A percentile compares a stretch with the other conserved stretches of the same genome.
Conservation (phyloP, 768 basidiomycete species). For the Xerocomellus chrysenteron region DNA sequence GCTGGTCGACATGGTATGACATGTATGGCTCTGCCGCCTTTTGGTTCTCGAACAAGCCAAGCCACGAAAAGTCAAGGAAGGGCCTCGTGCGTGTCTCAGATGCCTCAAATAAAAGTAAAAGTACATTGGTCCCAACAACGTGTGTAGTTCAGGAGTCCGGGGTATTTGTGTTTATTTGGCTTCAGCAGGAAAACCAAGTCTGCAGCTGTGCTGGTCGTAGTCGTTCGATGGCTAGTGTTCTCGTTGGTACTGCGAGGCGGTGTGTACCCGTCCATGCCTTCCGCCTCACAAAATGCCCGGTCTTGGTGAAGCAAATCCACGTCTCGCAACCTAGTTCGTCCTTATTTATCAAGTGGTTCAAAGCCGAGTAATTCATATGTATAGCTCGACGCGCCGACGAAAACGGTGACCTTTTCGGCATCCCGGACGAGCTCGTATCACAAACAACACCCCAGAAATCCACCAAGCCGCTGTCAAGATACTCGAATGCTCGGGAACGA, state of each 20-base stretch:
- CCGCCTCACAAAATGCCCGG: constrained; percentile 4
- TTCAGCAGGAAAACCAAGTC: not conserved
- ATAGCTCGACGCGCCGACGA: constrained; percentile 16
- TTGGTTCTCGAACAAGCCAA: no score
- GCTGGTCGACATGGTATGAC: not conserved
- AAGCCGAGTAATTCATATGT: not conserved
- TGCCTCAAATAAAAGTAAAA: no score
- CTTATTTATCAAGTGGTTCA: not conserved
- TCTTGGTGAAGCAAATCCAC: constrained; percentile 15
- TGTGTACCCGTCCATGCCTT: constrained; percentile 1
- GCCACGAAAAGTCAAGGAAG: no score
- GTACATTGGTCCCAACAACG: no score
- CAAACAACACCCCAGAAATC: not conserved
- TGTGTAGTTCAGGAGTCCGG: no score
- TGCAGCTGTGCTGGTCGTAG: not conserved
- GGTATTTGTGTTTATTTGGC: constrained; percentile 15
- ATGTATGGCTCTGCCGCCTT: not conserved
- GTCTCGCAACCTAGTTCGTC: constrained; percentile 25
- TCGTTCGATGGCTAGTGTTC: constrained; percentile 15
- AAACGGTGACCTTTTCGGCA: constrained; percentile 14
- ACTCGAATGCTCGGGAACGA: constrained; percentile 14
- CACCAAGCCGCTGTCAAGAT: not conserved
- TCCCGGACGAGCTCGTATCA: not conserved
- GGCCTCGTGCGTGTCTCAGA: no score
- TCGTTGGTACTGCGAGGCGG: constrained; percentile 14